Percentiles rank a stretch among this genome's conserved stretches.
These are phyloP conservation scores for Malassezia nana DNA, from an alignment of 1,284 basidiomycete genomes.

Conservation along the genomic window DNA sequence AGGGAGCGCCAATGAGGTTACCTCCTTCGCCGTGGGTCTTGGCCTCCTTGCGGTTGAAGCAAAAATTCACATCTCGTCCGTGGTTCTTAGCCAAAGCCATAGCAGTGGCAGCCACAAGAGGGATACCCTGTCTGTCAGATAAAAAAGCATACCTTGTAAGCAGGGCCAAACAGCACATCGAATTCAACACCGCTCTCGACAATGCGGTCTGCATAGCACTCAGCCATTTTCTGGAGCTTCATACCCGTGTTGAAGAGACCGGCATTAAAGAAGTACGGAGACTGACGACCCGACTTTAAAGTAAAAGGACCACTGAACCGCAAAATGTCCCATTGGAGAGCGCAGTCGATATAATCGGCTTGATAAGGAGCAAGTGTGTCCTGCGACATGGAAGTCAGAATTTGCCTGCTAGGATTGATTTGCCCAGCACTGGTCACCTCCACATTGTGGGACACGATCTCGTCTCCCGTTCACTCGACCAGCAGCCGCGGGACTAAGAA, in stretches of 20 bases:
- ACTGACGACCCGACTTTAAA: conserved; percentile 75
- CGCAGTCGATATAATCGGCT: conserved; percentile 38
- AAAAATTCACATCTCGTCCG: conserved; percentile 64
- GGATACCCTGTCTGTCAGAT: conserved; percentile 58
- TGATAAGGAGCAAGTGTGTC: conserved; percentile 36
- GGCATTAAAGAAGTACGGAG: conserved; percentile 96
- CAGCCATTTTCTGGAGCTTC: conserved; percentile 67
- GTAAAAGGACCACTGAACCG: conserved; percentile 46
- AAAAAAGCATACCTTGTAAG: conserved; percentile 61
- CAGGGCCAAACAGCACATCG: conserved; percentile 88
- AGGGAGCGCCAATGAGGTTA: conserved; percentile 70
- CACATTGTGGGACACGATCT: not conserved
- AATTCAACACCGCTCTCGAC: conserved; percentile 56
- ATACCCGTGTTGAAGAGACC: conserved; percentile 70
- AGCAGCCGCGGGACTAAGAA: not conserved
- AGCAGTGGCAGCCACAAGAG: conserved; percentile 78
- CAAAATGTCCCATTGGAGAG: conserved; percentile 36
- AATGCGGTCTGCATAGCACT: conserved; percentile 73
- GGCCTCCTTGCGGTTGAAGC: conserved; percentile 88
- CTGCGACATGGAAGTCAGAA: too few relatives aligned
- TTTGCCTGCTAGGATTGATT: too few relatives aligned
- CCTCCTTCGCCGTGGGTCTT: conserved; percentile 98
- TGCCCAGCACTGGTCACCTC: too few relatives aligned
- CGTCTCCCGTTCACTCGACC: not conserved
- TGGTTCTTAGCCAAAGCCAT: conserved; percentile 62